phyloP scores from a whole-genome alignment of 805 yeast species.

The Saccharomycopsis sp. region DNA sequence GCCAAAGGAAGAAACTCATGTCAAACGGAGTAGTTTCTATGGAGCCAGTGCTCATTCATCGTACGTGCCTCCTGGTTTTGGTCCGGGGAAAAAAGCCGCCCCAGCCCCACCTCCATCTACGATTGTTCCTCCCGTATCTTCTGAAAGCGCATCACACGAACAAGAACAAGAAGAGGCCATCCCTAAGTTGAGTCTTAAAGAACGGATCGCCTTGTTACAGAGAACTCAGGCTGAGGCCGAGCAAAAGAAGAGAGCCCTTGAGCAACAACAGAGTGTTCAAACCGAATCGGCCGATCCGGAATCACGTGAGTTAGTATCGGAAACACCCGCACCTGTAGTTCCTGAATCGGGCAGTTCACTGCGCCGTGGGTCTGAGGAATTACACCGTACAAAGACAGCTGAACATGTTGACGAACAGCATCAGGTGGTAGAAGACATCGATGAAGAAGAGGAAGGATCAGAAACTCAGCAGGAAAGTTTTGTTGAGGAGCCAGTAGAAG shows the following conservation, averaged over 20 bases:
- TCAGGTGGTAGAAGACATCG: not conserved
- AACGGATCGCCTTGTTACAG: slow-evolving; percentile 79
- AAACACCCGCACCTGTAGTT: slow-evolving; percentile 1
- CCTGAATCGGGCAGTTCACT: slow-evolving; percentile 4
- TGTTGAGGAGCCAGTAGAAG: slow-evolving; percentile 10
- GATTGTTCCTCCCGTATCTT: slow-evolving; percentile 27
- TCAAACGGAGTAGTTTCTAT: slow-evolving; percentile 48
- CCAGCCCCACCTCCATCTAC: slow-evolving; percentile 25
- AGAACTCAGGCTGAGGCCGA: slow-evolving; percentile 76
- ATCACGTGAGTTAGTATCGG: not conserved
- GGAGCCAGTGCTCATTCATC: slow-evolving; percentile 48
- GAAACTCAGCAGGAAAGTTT: no score
- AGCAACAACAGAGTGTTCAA: slow-evolving; percentile 41
- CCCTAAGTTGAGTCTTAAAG: slow-evolving; percentile 78
- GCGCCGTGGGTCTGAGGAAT: not conserved
- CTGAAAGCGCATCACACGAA: slow-evolving; percentile 20
- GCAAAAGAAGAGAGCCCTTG: slow-evolving; percentile 57
- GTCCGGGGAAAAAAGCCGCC: slow-evolving; percentile 29
- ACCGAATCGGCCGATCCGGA: slow-evolving; percentile 26
- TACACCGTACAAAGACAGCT: not conserved
- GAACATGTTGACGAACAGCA: not conserved
- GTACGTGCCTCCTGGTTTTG: slow-evolving; percentile 41
- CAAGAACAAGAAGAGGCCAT: slow-evolving; percentile 43
- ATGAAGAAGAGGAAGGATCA: slow-evolving; percentile 12
- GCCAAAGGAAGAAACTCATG: slow-evolving; percentile 41